A percentile compares a stretch with the other conserved stretches of the same genome.
Evolutionary conservation across 208 protist species (phyloP).

Genomic region (Acanthamoeba sp.): DNA sequence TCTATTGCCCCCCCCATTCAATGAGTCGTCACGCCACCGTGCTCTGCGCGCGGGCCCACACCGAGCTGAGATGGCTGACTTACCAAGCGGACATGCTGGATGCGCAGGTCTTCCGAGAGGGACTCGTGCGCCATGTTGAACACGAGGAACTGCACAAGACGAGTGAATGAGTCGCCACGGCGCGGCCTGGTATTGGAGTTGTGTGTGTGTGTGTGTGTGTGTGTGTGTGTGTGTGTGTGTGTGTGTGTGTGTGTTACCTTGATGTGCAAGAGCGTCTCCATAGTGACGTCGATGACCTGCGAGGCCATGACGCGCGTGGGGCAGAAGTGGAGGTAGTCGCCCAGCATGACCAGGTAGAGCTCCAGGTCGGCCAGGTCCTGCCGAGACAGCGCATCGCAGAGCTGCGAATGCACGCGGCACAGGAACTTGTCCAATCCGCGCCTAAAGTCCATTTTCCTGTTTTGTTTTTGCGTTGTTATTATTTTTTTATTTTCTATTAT

Average conservation of each 20-base stretch:
- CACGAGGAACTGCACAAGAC: conserved; percentile 1
- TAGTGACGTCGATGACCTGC: conserved; percentile 68
- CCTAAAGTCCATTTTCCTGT: conserved; percentile 47
- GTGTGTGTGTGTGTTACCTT: background rate
- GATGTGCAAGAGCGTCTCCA: conserved; percentile 68
- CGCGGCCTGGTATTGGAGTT: too few species aligned
- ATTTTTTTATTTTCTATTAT: too few species aligned
- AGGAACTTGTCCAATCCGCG: conserved; percentile 70
- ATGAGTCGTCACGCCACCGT: too few species aligned
- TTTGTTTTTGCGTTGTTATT: background rate
- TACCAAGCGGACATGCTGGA: conserved; percentile 50
- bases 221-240: background rate
- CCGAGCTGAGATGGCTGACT: too few species aligned
- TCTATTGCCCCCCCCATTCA: too few species aligned
- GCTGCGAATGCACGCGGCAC: conserved; percentile 49
- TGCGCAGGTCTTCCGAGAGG: background rate
- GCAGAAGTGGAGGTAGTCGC: conserved; percentile 59
- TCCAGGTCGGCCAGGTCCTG: conserved; percentile 41
- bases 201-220: too few species aligned
- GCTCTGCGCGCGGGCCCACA: background rate
- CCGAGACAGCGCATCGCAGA: conserved; percentile 18
- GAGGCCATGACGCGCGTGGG: conserved; percentile 73
- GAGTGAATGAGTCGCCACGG: too few species aligned
- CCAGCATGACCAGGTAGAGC: conserved; percentile 60
- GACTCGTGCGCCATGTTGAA: conserved; percentile 42